Percentiles rank a stretch among this genome's conserved stretches.
phyloP scores from a whole-genome alignment of 2,329 filamentous ascomycete species.

The Trichophyton benhamiae region DNA sequence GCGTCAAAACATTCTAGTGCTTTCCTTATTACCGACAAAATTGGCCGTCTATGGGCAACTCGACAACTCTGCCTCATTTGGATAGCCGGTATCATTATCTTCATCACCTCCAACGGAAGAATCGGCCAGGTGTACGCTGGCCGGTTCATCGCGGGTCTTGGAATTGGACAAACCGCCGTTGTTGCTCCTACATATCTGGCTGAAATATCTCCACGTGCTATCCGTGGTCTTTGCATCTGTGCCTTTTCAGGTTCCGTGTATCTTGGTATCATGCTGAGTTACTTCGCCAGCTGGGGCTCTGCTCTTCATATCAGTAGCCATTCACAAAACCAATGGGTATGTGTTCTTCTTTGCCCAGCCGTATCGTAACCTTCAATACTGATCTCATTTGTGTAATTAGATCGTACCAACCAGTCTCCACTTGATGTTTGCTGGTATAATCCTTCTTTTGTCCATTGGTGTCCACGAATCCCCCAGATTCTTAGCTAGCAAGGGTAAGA shows the following conservation, averaged over 20 bases:
- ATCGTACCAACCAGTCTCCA: conserved; percentile 59
- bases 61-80: conserved; percentile 32
- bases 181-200: conserved; percentile 56
- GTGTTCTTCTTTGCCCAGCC: not conserved
- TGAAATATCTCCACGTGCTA: conserved; percentile 55
- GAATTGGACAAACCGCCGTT: conserved; percentile 33
- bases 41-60: conserved; percentile 32
- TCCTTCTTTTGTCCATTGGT: conserved; percentile 57
- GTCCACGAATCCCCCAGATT: conserved; percentile 59
- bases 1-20: conserved; percentile 29
- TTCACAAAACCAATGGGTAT: conserved; percentile 39
- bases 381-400: conserved; percentile 12
- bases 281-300: conserved; percentile 61
- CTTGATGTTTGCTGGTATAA: conserved; percentile 63
- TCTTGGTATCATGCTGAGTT: conserved; percentile 64
- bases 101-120: conserved; percentile 29
- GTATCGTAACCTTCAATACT: not conserved
- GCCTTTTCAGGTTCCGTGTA: conserved; percentile 62
- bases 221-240: conserved; percentile 62
- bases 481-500: conserved; percentile 52
- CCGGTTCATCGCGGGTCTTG: conserved; percentile 34
- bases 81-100: conserved; percentile 33
- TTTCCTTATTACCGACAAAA: conserved; percentile 37
- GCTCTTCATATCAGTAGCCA: conserved; percentile 38
- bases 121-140: conserved; percentile 34